Evolutionary conservation across 2,329 filamentous ascomycete species (phyloP), one percentile per base, ranked within the genome.

Genomic region (Pezizomycotina sp.): DNA sequence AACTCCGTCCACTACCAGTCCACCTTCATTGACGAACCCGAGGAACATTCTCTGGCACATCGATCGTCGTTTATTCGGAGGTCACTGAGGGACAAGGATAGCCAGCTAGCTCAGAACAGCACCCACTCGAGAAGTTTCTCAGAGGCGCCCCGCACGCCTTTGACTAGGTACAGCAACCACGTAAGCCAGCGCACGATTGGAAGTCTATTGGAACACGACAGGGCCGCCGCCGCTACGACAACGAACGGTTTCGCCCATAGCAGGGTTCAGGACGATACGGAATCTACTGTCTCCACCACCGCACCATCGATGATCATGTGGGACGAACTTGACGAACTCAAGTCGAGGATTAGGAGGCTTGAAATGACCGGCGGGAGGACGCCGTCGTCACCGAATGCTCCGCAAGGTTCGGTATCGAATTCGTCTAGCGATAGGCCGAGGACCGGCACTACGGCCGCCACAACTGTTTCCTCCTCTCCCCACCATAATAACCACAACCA

Each of bases 261-360:
- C 28, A 44, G 27, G 39, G 45, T 38, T 5, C 38, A 40, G 7
- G 74, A 84, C 51, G 76, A 75, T 6, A 83, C 82, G 0, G 82
- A 89, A 50, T 95, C 89, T 1, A 86, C 78, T 0, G 67, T 78
- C 21, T 95, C 89, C 0, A 89, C 81, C 1, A 83, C 77, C 1
- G 82, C 81, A 1, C 81, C 84, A 8, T 91, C 83, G 2, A 36
- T 35, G 19, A 93, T 83, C 0, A 81, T 98, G 2, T 98, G 89
- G 89, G 89, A 95, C 54, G 89, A 98, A 57, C 61, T 98, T 18
- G 89, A 95, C 50, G 89, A 95, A 47, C 62, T 98, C 29, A 95
- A 95, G 56, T 89, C 81, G 25, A 73, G 89, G 19, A 92, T 98
- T 50, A 75, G 81, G 49, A 79, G 82, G 42, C 68, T 98, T 6